These are phyloP conservation scores for Scutellaria minor DNA, from an alignment of 257 asterid genomes.

Conservation along the genomic window DNA sequence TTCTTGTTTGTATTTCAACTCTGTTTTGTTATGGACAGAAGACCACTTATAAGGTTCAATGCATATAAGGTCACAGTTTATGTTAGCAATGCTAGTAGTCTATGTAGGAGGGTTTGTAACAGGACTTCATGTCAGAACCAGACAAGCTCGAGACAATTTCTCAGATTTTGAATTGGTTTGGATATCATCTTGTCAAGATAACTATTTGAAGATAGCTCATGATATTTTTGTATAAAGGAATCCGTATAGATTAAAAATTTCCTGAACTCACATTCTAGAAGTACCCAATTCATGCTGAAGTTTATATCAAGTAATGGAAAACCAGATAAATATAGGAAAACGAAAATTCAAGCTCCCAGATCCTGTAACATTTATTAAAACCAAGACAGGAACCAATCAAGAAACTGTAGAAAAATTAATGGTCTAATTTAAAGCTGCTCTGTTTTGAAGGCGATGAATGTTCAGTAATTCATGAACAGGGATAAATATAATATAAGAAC, in stretches of 20 bases:
- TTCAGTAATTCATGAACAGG: neutral
- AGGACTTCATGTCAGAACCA: neutral
- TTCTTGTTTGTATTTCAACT: too few relatives aligned
- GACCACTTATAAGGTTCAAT: neutral
- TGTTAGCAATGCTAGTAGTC: neutral
- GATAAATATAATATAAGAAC: neutral
- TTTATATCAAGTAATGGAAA: neutral
- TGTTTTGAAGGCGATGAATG: neutral
- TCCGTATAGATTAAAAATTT: neutral
- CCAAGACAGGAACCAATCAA: neutral
- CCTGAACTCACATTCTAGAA: neutral
- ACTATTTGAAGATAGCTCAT: neutral
- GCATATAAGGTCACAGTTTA: neutral
- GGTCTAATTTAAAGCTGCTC: conserved; percentile 2
- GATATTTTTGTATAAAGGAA: neutral
- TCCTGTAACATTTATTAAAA: neutral
- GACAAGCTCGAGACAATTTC: neutral
- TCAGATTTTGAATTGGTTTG: neutral
- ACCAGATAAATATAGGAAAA: neutral
- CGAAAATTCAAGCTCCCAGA: conserved; percentile 8
- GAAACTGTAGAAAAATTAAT: neutral
- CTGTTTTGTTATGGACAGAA: too few relatives aligned
- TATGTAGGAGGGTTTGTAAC: neutral
- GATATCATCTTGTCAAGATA: neutral
- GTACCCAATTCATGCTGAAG: conserved; percentile 3